Percentiles rank a stretch among this genome's conserved stretches.
Conservation (phyloP, 352 stramenopile genomes). For the Pythium volutum region DNA sequence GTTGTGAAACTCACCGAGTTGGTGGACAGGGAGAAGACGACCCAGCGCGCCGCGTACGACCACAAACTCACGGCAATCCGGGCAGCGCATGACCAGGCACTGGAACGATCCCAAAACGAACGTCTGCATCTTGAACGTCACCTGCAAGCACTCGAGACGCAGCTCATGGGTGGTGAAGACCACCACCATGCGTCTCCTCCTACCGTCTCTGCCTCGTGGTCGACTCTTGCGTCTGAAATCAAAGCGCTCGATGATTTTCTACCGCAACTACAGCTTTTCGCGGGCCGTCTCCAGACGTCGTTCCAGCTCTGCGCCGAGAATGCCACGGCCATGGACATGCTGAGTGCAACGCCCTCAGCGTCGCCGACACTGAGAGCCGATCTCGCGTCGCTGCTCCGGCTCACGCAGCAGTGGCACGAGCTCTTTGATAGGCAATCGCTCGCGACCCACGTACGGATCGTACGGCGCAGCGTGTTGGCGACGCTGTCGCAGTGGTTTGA, state of each 20-base stretch:
- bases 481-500: slow-evolving; percentile 51
- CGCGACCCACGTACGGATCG: slow-evolving; percentile 15
- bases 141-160: slow-evolving; percentile 6
- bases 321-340: slow-evolving; percentile 8
- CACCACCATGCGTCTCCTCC: too few species aligned
- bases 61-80: too few species aligned
- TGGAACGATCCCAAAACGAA: background rate
- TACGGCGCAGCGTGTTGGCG: slow-evolving; percentile 36
- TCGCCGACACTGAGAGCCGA: background rate
- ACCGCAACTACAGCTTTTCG: slow-evolving; percentile 36
- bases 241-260: slow-evolving; percentile 39
- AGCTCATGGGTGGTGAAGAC: slow-evolving; percentile 16
- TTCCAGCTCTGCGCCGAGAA: slow-evolving; percentile 42
- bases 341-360: slow-evolving; percentile 1
- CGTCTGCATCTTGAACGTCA: background rate
- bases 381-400: background rate
- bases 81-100: too few species aligned
- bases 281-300: slow-evolving; percentile 27
- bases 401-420: slow-evolving; percentile 9
- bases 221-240: slow-evolving; percentile 20
- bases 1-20: too few species aligned
- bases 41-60: too few species aligned
- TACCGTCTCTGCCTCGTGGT: slow-evolving; percentile 12
- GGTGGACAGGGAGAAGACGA: too few species aligned
- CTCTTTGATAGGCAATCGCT: slow-evolving; percentile 10